phyloP scores from a whole-genome alignment of 345 rosid species.

The Syzygium grande region DNA sequence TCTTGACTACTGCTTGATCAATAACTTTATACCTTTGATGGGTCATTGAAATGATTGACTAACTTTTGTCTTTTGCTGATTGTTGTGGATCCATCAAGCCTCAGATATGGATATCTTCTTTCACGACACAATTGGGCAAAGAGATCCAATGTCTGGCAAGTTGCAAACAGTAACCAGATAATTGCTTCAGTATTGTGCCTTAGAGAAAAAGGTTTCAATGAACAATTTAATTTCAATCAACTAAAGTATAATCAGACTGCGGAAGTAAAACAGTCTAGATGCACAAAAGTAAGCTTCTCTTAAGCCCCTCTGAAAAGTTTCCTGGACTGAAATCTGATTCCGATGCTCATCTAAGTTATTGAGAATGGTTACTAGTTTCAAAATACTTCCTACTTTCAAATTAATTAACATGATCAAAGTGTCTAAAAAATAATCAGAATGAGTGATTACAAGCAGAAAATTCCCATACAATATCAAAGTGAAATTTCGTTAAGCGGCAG shows the following conservation, averaged over 20 bases:
- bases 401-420: background rate
- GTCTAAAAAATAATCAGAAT: background rate
- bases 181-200: background rate
- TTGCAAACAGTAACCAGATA: background rate
- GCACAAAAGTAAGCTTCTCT: background rate
- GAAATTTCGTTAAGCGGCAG: background rate
- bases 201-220: background rate
- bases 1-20: background rate
- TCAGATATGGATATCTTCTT: conserved; percentile 86
- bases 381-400: background rate
- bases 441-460: background rate
- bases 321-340: background rate
- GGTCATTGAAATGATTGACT: conserved; percentile 83
- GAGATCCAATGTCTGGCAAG: conserved; percentile 81
- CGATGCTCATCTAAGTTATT: background rate
- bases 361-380: background rate
- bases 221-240: background rate
- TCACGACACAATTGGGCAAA: conserved; percentile 96
- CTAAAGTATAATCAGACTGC: background rate
- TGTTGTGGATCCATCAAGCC: conserved; percentile 94
- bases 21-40: conserved; percentile 46
- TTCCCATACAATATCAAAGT: background rate
- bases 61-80: conserved; percentile 95
- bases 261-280: background rate
- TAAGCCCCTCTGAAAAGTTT: background rate